Base-by-base conservation (phyloP, 768 basidiomycete species). In the Fistulinella prunicolor region DNA sequence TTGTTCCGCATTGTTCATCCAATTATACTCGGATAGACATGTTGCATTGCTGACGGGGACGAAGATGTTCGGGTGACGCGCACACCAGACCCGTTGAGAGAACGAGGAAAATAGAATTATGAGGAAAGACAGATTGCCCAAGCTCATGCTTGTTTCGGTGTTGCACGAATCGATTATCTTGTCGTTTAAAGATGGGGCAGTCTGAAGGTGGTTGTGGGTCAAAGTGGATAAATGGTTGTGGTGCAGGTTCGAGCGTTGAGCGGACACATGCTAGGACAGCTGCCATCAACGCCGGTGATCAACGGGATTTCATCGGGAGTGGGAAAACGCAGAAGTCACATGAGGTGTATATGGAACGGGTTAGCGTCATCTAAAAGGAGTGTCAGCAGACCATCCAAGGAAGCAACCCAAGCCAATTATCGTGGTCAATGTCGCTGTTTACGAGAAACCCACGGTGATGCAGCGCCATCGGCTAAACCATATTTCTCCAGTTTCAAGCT, bases 1-100 rank as follows among this genome's bases (percentile, higher is more conserved):
- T 26, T 36, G 29, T 19, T 60, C 52, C 1, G 35, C 39, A 16
- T 53, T 60, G 34, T 64, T 30, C 65, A 66, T 66, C 65, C 65
- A 66, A 10, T 29, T 24, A 48, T 63, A 61, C 2, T 43, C 47
- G 10, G 43, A 0, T 20, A 32, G 42, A 42, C 64, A 66, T 0
- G 42, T 44, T 16, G 54, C 64, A 45, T 39, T 38, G 0, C 65
- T 51, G 12, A 23, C 10, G 9, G 53, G 30, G 16, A 5, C 3
- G 3, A 61, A 56, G 9, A 49, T 13, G 16, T 51, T 38, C 21
- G 60, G 52, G 19, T 39, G 57, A 9, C n/a, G n/a, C n/a, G 21
- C 14, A 9, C 39, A 30, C 49, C 47, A 43, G 8, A 43, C 57
- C n/a, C 16, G 52, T 34, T 16, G 17, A 30, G 42, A 16, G 26